These are phyloP conservation scores for Russula lepida DNA, from an alignment of 768 basidiomycete species.

Conservation along the genomic window DNA sequence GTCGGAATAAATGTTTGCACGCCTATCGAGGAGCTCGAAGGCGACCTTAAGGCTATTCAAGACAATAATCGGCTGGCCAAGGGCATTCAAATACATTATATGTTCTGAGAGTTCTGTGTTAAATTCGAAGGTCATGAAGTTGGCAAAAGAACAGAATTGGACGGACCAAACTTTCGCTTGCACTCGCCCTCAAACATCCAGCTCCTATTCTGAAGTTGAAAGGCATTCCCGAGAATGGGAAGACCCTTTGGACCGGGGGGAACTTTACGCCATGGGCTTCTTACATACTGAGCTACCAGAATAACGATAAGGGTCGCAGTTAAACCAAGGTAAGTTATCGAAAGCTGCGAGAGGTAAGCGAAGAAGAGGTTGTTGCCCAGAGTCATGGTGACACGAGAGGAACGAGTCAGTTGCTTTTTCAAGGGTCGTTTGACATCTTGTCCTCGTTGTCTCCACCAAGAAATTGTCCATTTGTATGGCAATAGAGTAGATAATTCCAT, in stretches of 20 bases:
- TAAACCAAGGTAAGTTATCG: background rate
- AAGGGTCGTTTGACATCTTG: background rate
- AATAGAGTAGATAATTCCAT: too few species aligned
- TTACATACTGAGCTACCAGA: background rate
- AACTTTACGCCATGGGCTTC: background rate
- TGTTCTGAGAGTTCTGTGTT: background rate
- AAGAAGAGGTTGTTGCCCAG: background rate
- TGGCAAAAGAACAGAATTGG: background rate
- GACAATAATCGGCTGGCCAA: background rate
- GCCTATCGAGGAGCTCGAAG: background rate
- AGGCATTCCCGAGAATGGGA: background rate
- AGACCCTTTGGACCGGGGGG: constrained; percentile 4
- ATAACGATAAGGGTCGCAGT: background rate
- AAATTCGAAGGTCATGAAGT: background rate
- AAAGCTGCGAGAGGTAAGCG: background rate
- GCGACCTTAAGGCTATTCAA: background rate
- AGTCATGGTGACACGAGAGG: background rate
- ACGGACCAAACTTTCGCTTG: background rate
- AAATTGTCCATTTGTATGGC: too few species aligned
- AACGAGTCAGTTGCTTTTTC: background rate
- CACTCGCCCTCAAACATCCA: background rate
- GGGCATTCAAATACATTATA: background rate
- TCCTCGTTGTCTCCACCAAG: background rate
- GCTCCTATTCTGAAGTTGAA: background rate
- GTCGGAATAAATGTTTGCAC: background rate